Evolutionary conservation across 352 stramenopile genomes (phyloP).

Genomic region (Pythium biforme): DNA sequence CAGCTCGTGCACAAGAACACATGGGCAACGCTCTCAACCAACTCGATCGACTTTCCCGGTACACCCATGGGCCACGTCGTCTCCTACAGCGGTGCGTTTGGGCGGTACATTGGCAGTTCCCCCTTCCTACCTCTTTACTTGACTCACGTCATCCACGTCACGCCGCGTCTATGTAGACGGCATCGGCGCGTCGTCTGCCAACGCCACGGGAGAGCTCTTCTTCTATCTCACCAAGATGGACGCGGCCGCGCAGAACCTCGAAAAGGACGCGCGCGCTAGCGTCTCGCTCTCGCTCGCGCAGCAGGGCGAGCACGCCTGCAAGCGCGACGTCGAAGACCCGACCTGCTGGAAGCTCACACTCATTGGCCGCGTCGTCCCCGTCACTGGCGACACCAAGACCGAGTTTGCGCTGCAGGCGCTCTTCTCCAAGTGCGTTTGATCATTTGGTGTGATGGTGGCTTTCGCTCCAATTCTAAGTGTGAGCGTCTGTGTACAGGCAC

Average conservation of each 20-base stretch:
- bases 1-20: constrained; percentile 64
- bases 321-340: constrained; percentile 68
- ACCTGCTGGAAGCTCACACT: constrained; percentile 74
- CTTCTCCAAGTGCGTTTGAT: constrained; percentile 56
- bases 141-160: not conserved
- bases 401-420: constrained; percentile 51
- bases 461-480: no score
- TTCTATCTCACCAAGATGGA: constrained; percentile 73
- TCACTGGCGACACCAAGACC: constrained; percentile 34
- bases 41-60: constrained; percentile 56
- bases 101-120: no score
- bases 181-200: constrained; percentile 41
- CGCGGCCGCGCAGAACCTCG: constrained; percentile 45
- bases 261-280: constrained; percentile 48
- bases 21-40: constrained; percentile 64
- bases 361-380: constrained; percentile 49
- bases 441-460: not conserved
- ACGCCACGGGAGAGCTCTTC: constrained; percentile 61
- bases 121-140: not conserved
- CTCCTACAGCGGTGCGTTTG: constrained; percentile 61
- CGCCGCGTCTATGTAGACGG: constrained; percentile 41
- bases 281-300: constrained; percentile 65
- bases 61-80: constrained; percentile 53
- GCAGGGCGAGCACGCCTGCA: constrained; percentile 45
- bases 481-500: constrained; percentile 31